Conservation (phyloP, 768 basidiomycete genomes). For the Chalciporus sphaerocephalus region DNA sequence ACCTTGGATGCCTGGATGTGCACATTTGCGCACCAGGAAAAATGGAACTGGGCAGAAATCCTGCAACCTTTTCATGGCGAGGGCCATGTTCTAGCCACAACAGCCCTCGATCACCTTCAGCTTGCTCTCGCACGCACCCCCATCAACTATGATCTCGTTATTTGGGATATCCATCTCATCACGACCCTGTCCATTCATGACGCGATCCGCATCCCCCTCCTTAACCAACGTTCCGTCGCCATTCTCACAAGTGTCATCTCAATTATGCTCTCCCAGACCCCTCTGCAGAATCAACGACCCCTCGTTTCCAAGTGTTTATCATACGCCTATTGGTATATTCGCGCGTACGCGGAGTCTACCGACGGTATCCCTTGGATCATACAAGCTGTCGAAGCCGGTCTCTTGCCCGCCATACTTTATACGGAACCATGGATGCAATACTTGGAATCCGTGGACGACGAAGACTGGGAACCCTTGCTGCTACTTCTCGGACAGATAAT, state of each 20-base stretch:
- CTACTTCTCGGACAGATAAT: constrained; percentile 22
- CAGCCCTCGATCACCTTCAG: constrained; percentile 24
- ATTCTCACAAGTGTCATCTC: constrained; percentile 16
- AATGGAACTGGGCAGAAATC: constrained; percentile 28
- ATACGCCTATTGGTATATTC: constrained; percentile 30
- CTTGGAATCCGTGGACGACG: constrained; percentile 14
- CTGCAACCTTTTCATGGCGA: constrained; percentile 21
- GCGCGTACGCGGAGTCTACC: constrained; percentile 23
- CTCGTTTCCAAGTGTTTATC: constrained; percentile 26
- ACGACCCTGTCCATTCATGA: constrained; percentile 25
- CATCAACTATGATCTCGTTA: constrained; percentile 24
- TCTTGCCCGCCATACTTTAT: constrained; percentile 24
- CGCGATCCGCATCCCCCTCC: constrained; percentile 20
- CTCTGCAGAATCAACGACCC: not conserved
- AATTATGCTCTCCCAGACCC: constrained; percentile 10
- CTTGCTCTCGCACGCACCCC: constrained; percentile 20
- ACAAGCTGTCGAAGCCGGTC: constrained; percentile 22
- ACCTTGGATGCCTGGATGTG: constrained; percentile 29
- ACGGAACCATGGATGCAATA: constrained; percentile 26
- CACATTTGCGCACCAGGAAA: constrained; percentile 19
- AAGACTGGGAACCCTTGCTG: constrained; percentile 29
- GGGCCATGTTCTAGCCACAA: constrained; percentile 14
- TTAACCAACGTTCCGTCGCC: constrained; percentile 20
- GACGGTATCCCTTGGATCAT: constrained; percentile 26
- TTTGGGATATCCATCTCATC: constrained; percentile 30